Conservation (phyloP, 1,139 yeast species). For the Eremothecium coryli region DNA sequence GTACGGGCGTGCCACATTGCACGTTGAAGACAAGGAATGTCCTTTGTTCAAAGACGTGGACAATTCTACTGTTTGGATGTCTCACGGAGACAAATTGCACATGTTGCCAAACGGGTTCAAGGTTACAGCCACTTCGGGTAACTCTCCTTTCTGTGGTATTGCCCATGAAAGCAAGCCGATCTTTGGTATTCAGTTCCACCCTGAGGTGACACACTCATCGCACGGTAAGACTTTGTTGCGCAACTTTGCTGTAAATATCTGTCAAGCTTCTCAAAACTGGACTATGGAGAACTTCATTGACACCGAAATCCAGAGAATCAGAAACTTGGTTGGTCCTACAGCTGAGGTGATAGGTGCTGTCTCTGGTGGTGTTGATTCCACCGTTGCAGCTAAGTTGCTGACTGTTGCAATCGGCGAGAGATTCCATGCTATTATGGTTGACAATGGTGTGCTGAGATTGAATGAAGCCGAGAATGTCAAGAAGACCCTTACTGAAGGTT, state of each 20-base stretch:
- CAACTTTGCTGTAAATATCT: conserved; percentile 88
- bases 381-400: conserved; percentile 98
- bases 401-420: conserved; percentile 97
- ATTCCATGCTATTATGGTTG: conserved; percentile 97
- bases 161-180: conserved; percentile 64
- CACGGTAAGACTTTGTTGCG: conserved; percentile 80
- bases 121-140: conserved; percentile 82
- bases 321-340: conserved; percentile 86
- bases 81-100: conserved; percentile 93
- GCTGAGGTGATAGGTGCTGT: conserved; percentile 99
- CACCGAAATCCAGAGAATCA: conserved; percentile 88
- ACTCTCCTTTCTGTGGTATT: conserved; percentile 94
- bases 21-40: conserved; percentile 58
- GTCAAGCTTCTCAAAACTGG: conserved; percentile 87
- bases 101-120: conserved; percentile 85
- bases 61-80: conserved; percentile 95
- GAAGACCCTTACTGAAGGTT: conserved; percentile 81
- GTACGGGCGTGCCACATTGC: conserved; percentile 90
- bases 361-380: conserved; percentile 98
- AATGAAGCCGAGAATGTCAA: conserved; percentile 86
- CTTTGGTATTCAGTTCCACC: conserved; percentile 97
- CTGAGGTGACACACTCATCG: conserved; percentile 94
- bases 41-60: conserved; percentile 81
- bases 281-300: conserved; percentile 96
- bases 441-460: conserved; percentile 94